A percentile compares a stretch with the other conserved stretches of the same genome.
Conservation (phyloP, 805 yeast genomes). For the Debaryomyces castellii region DNA sequence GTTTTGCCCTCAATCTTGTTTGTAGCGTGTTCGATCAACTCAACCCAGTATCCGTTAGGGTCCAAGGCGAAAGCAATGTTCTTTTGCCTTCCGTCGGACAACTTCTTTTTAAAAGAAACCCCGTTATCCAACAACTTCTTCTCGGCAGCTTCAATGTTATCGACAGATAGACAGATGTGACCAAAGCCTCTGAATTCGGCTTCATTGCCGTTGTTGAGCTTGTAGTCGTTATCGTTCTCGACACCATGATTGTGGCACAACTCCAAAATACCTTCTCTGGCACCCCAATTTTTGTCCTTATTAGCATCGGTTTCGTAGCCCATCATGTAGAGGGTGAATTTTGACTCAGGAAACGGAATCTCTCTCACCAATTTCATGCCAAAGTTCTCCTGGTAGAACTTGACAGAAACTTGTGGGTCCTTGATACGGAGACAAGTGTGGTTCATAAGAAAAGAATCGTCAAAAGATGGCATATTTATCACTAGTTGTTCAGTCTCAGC, state of each 20-base stretch:
- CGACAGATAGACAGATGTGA: constrained; percentile 86
- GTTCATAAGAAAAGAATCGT: constrained; percentile 48
- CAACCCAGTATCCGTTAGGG: constrained; percentile 97
- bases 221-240: constrained; percentile 55
- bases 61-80: constrained; percentile 93
- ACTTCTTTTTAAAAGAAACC: constrained; percentile 77
- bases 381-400: constrained; percentile 72
- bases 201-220: constrained; percentile 76
- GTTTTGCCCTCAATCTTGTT: constrained; percentile 42
- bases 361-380: constrained; percentile 64
- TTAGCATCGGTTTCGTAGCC: constrained; percentile 50
- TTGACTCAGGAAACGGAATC: constrained; percentile 51
- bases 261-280: constrained; percentile 72
- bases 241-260: constrained; percentile 79
- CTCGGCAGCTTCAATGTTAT: constrained; percentile 68
- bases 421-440: constrained; percentile 80
- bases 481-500: background rate
- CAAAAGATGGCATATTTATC: constrained; percentile 36
- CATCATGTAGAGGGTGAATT: constrained; percentile 69
- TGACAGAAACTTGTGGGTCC: constrained; percentile 70
- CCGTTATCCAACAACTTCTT: constrained; percentile 54
- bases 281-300: constrained; percentile 38
- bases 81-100: constrained; percentile 88
- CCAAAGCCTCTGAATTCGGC: constrained; percentile 91
- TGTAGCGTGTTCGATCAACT: constrained; percentile 63